Conservation (phyloP, 2,329 filamentous ascomycete species). For the Fusarium verticillioides region DNA sequence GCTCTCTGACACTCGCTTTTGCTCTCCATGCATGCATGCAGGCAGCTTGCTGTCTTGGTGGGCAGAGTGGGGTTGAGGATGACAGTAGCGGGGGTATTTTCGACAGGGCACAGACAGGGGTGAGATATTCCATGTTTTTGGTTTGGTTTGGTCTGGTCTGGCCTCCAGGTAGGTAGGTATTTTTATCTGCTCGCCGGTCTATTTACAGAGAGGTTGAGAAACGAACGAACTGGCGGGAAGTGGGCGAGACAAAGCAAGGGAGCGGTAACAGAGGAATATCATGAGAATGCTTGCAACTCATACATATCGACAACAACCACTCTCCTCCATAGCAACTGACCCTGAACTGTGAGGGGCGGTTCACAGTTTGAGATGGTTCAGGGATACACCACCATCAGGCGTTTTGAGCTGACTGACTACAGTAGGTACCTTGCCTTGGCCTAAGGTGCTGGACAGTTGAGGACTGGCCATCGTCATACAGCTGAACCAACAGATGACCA, state of each 20-base stretch:
- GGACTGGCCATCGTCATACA: constrained; percentile 1
- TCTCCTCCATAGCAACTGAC: constrained; percentile 6
- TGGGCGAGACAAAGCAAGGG: not conserved
- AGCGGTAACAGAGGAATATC: not conserved
- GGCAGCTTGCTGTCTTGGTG: constrained; percentile 16
- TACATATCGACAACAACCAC: not conserved
- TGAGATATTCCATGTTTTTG: constrained; percentile 7
- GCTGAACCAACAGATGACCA: constrained; percentile 10
- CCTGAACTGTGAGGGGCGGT: not conserved
- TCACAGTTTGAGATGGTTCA: constrained; percentile 31
- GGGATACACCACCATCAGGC: constrained; percentile 37
- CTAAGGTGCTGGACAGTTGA: not conserved
- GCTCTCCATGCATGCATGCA: not conserved
- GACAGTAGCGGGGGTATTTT: constrained; percentile 35
- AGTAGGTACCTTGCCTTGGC: not conserved
- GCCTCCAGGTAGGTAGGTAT: not conserved
- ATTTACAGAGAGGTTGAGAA: not conserved
- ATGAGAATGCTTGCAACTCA: not conserved
- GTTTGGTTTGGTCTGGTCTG: not conserved
- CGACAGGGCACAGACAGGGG: constrained; percentile 21
- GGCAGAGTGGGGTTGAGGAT: constrained; percentile 41
- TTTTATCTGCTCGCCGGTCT: not conserved
- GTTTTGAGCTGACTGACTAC: constrained; percentile 42
- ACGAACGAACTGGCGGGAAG: not conserved
- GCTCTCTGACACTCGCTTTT: not conserved